These are phyloP conservation scores for Lumnitzera littorea DNA, from an alignment of 345 rosid species.

Conservation along the genomic window DNA sequence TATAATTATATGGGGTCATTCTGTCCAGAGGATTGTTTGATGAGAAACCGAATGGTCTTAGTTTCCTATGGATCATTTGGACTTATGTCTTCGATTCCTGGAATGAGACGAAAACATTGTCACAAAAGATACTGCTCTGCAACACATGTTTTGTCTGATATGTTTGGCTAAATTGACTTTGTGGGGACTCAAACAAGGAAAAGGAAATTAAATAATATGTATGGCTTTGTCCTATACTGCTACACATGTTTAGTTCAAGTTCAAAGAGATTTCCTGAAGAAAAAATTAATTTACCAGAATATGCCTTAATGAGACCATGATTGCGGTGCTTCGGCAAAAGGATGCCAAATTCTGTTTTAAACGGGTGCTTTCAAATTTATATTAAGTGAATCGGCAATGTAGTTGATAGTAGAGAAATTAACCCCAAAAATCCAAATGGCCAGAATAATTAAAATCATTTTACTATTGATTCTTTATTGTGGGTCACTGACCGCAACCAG, in stretches of 20 bases:
- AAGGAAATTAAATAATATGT: neutral
- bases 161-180: neutral
- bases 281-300: too few species aligned
- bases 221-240: neutral
- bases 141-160: neutral
- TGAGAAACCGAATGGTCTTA: neutral
- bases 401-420: neutral
- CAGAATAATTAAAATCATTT: neutral
- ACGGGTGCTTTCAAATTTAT: too few species aligned
- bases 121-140: neutral
- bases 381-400: neutral
- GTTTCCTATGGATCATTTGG: constrained; percentile 6
- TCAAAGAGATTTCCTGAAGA: too few species aligned
- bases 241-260: neutral
- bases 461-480: constrained; percentile 15
- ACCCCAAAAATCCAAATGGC: too few species aligned
- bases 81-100: neutral
- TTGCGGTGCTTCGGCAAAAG: too few species aligned
- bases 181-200: neutral
- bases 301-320: too few species aligned
- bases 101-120: constrained; percentile 1
- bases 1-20: too few species aligned
- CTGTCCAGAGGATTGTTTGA: too few species aligned
- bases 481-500: constrained; percentile 17
- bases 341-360: too few species aligned